Base-by-base conservation (phyloP, 192 early-diverging fungal genomes). In the Mortierella hygrophila region DNA sequence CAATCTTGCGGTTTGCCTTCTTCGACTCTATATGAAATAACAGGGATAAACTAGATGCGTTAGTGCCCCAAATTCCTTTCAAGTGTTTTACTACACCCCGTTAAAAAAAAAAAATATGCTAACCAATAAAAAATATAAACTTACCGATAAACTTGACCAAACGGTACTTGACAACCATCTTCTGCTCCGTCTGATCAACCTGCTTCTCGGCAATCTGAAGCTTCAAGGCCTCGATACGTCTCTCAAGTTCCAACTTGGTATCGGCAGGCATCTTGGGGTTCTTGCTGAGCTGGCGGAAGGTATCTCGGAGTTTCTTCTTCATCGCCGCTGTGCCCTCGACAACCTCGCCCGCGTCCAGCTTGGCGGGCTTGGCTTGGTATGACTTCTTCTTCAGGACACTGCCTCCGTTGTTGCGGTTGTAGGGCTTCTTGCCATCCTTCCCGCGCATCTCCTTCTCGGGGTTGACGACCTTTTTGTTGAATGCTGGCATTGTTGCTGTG, bases 131-230 rank as follows among this genome's bases (percentile, higher is more conserved):
- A 40, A 72, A 55, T 15, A 78, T 57, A 42, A 57, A 70, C 82
- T 76, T 82, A 91, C 91, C 91, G 78, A 91, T 87, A 55, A 89
- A 88, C 70, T 88, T 89, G 75, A 91, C 73, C 83, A 84, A 89
- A 47, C 88, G 89, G 75, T 91, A 91, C 55, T 90, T 90, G 16
- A 78, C 80, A 18, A 77, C 72, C 82, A 90, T 87, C 68, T 87
- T 87, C 52, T 87, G 80, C 63, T 91, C 91, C 29, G 72, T 82
- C 47, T 88, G 81, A 37, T 89, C 76, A 26, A 89, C 81, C 69
- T 83, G 74, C 75, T 87, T 89, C 37, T 91, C 91, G 15, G 82
- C 82, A 40, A 87, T 75, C 55, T 82, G 83, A 16, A 90, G 68
- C 32, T 91, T 88, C 41, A 88, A 79, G n/a, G 88, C 87, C 74